Evolutionary conservation across 345 rosid genomes (phyloP), one percentile per base, ranked within the genome.

Genomic region (Corchorus olitorius): DNA sequence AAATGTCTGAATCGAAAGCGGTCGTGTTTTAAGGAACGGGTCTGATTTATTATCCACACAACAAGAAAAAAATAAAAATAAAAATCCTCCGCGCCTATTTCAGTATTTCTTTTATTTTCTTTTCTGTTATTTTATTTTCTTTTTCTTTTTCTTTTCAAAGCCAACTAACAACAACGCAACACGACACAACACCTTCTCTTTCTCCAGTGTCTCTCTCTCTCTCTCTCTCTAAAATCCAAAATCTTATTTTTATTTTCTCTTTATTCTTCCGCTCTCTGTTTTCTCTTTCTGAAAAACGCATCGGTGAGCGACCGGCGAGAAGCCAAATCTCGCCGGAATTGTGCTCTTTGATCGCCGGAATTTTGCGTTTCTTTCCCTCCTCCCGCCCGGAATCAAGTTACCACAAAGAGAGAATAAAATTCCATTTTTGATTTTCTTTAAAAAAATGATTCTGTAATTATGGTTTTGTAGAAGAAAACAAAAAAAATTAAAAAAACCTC

Each of bases 271-370:
- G 22, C 62, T 71, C 39, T 59, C 50, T 67, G 71, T 61, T 37
- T 54, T 76, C 71, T 71, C 76, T 39, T 65, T 58, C 74, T 17
- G 6, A 64, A 13, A 8, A 20, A 20, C 79, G 34, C 60, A 49
- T 33, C 43, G 12, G 72, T 65, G 81, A 73, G 68, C 59, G 61
- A 81, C 87, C 68, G 81, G 87, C 88, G 88, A 84, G 84, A 86
- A 68, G 84, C 56, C 61, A 64, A 73, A 64, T 85, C 90, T 81
- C 78, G 87, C 90, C 88, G 89, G 86, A 76, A 73, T 76, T 62
- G 78, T 75, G 78, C 76, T 64, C 22, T 73, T 11, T 64, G 34
- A 6, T 19, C 58, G 70, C 55, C 68, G 79, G 80, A 72, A 59
- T 55, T 78, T 77, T 20, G 62, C 39, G 46, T 55, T 59, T 48